Conservation (phyloP, 2,329 filamentous ascomycete species). For the Fusarium papillatum region DNA sequence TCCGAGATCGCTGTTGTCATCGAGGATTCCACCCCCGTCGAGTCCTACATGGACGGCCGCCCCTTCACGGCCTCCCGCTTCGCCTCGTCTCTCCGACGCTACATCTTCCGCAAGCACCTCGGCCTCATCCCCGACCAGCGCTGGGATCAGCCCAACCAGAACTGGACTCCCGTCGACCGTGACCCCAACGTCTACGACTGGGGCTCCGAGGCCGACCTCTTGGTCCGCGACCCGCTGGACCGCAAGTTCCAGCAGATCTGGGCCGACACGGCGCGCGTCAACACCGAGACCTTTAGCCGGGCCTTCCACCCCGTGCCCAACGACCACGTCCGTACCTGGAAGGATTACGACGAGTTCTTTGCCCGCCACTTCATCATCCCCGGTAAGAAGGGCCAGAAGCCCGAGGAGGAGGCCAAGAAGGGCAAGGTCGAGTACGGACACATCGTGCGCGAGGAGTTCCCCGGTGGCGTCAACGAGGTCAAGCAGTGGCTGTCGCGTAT, state of each 20-base stretch:
- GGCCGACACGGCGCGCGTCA: constrained; percentile 78
- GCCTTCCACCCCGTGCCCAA: constrained; percentile 86
- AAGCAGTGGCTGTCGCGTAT: constrained; percentile 78
- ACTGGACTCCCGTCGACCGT: constrained; percentile 81
- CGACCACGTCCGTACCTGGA: constrained; percentile 78
- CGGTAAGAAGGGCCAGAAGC: constrained; percentile 64
- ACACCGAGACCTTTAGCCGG: constrained; percentile 85
- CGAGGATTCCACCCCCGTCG: constrained; percentile 79
- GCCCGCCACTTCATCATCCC: constrained; percentile 74
- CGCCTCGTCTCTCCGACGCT: constrained; percentile 84
- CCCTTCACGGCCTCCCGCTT: constrained; percentile 81
- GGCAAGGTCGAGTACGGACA: constrained; percentile 86
- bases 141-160: constrained; percentile 76
- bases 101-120: constrained; percentile 93
- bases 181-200: constrained; percentile 82
- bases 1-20: constrained; percentile 93
- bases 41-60: constrained; percentile 80
- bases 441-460: constrained; percentile 85
- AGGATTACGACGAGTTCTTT: constrained; percentile 81
- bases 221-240: constrained; percentile 82
- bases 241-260: constrained; percentile 79
- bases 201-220: constrained; percentile 73
- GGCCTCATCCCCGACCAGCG: constrained; percentile 84
- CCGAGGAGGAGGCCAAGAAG: constrained; percentile 59
- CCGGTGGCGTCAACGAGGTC: constrained; percentile 78